Percentiles rank a stretch among this genome's conserved stretches.
Evolutionary conservation across 2,329 filamentous ascomycete genomes (phyloP).

Genomic region (Albophoma yamanashiensis): DNA sequence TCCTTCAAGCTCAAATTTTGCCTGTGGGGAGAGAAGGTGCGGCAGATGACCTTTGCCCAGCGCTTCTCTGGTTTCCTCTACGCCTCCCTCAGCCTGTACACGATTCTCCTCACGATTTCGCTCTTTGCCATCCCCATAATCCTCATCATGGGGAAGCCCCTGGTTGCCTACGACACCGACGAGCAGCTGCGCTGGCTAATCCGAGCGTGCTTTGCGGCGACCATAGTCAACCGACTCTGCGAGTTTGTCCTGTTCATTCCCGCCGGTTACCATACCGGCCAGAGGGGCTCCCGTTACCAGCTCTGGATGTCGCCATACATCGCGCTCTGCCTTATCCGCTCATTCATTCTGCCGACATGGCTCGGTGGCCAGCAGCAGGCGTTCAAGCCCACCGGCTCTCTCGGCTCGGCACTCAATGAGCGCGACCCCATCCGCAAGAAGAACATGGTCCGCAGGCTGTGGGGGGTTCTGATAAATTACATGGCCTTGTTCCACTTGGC

Average conservation of each 20-base stretch:
- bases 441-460: slow-evolving; percentile 41
- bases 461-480: slow-evolving; percentile 43
- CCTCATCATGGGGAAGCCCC: slow-evolving; percentile 41
- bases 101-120: slow-evolving; percentile 41
- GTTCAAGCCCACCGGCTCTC: slow-evolving; percentile 50
- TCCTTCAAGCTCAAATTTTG: slow-evolving; percentile 51
- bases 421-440: slow-evolving; percentile 40
- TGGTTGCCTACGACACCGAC: slow-evolving; percentile 43
- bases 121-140: slow-evolving; percentile 50
- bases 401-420: slow-evolving; percentile 46
- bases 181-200: slow-evolving; percentile 49
- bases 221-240: slow-evolving; percentile 40
- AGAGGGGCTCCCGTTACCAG: slow-evolving; percentile 43
- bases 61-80: slow-evolving; percentile 50
- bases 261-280: slow-evolving; percentile 47
- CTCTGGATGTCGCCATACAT: slow-evolving; percentile 56
- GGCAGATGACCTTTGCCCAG: slow-evolving; percentile 43
- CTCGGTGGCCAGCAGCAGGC: slow-evolving; percentile 47
- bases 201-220: slow-evolving; percentile 40
- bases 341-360: slow-evolving; percentile 48
- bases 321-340: slow-evolving; percentile 43
- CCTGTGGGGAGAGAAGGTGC: slow-evolving; percentile 40
- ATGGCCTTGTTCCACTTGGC: slow-evolving; percentile 42
- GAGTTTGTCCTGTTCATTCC: slow-evolving; percentile 49
- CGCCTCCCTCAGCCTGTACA: slow-evolving; percentile 43